A percentile compares a stretch with the other conserved stretches of the same genome.
Conservation (phyloP, 176 grass and related monocot genomes). For the Pontederia paniculata region DNA sequence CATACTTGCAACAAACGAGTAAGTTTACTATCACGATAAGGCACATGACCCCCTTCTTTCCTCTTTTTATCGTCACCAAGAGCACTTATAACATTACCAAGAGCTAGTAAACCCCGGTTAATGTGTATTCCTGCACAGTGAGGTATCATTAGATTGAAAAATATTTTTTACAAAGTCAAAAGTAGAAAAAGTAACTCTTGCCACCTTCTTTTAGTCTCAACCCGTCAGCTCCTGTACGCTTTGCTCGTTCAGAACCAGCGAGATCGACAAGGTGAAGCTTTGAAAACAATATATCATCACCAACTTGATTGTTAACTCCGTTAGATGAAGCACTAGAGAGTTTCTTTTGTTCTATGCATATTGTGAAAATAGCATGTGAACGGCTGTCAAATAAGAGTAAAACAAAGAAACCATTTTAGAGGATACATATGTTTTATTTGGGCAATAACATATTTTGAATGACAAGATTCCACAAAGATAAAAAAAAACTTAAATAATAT, state of each 20-base stretch:
- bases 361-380: slow-evolving; percentile 83
- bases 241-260: slow-evolving; percentile 84
- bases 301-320: slow-evolving; percentile 25
- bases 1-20: slow-evolving; percentile 64
- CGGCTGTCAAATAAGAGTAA: slow-evolving; percentile 32
- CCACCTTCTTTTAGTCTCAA: slow-evolving; percentile 75
- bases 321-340: slow-evolving; percentile 16
- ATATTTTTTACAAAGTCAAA: not conserved
- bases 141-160: slow-evolving; percentile 9
- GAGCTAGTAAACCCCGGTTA: slow-evolving; percentile 69
- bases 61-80: slow-evolving; percentile 74
- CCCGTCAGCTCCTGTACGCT: slow-evolving; percentile 64
- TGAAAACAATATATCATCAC: slow-evolving; percentile 48
- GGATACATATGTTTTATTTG: not conserved
- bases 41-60: slow-evolving; percentile 73
- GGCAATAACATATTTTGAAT: not conserved
- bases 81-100: slow-evolving; percentile 81
- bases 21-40: slow-evolving; percentile 70
- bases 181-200: not conserved
- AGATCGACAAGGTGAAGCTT: slow-evolving; percentile 85
- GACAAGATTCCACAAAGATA: not conserved
- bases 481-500: not conserved
- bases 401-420: not conserved
- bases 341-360: slow-evolving; percentile 66
- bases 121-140: slow-evolving; percentile 56